These are phyloP conservation scores for Neofusicoccum umdonicola DNA, from an alignment of 2,329 filamentous ascomycete genomes.

Conservation along the genomic window DNA sequence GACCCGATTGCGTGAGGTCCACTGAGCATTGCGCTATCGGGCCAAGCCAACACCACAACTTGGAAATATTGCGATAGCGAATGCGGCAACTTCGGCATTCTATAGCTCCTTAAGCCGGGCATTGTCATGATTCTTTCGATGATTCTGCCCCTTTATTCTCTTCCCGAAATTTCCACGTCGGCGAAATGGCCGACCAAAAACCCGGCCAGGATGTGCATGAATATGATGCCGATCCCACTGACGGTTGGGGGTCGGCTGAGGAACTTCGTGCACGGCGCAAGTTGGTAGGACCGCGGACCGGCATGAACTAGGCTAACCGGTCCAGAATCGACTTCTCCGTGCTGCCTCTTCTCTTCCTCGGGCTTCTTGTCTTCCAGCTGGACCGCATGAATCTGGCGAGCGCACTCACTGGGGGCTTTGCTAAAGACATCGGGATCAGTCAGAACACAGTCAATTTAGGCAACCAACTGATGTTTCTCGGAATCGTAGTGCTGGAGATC, in stretches of 20 bases:
- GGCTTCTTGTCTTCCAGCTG: slow-evolving; percentile 52
- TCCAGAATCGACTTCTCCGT: slow-evolving; percentile 49
- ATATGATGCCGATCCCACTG: background rate
- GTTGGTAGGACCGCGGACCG: background rate
- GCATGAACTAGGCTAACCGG: background rate
- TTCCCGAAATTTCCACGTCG: too few relatives aligned
- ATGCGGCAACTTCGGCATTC: background rate
- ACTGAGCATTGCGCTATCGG: slow-evolving; percentile 10
- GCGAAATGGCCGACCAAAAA: background rate
- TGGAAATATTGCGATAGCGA: background rate
- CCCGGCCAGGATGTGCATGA: background rate
- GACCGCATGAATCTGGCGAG: slow-evolving; percentile 55
- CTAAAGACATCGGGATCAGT: slow-evolving; percentile 41
- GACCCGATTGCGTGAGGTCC: background rate
- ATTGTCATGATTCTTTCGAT: background rate
- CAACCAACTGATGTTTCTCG: slow-evolving; percentile 54
- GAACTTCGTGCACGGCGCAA: background rate
- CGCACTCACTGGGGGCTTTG: slow-evolving; percentile 51
- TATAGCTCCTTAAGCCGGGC: background rate
- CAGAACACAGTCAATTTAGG: slow-evolving; percentile 53
- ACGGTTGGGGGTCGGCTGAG: background rate
- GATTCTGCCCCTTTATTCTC: background rate
- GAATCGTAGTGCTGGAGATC: slow-evolving; percentile 52
- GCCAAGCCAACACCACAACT: slow-evolving; percentile 7
- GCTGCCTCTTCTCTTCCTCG: slow-evolving; percentile 50